Evolutionary conservation across 371 early-diverging fungal genomes (phyloP), one percentile per base, ranked within the genome.

Genomic region (Mortierella sp.): DNA sequence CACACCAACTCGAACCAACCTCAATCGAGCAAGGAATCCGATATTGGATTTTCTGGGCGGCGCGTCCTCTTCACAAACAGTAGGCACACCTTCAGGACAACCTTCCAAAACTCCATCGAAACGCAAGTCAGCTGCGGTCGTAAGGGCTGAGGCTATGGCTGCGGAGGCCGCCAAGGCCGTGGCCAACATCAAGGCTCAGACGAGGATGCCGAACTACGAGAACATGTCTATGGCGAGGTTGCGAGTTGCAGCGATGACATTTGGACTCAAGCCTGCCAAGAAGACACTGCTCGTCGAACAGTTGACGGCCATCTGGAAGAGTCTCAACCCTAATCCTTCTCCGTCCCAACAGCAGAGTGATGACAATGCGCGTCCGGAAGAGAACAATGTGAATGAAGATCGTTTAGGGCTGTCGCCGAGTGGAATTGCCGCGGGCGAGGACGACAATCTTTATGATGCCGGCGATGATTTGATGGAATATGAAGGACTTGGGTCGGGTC

Each of bases 151-250:
- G 39, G 62, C 54, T 12, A 34, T 66, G 30, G 59, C 58, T 2
- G 50, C 52, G 6, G 50, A 62, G 39, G 47, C 67, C 6, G 67
- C 66, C 15, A 66, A 43, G 57, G 53, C 53, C 1, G 73, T 66
- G 23, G 67, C 57, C 1, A 49, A 28, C 7, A 28, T 72, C 49
- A 56, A 27, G 28, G 24, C 60, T 1, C 69, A 69, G 26, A 11
- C 27, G 17, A 2, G 26, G 12, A 54, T 63, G 52, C 69, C 75
- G 9, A 48, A 60, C 3, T 75, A 64, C 24, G 24, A 59, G 3
- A 24, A 50, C 19, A 75, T 75, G 76, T 56, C 69, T 2, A 12
- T 75, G 31, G 28, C 60, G 9, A 59, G 60, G 11, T 31, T 75
- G 43, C 63, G 69, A 8, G n/a, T 63, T 28, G 50, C 50, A 6